phyloP scores from a whole-genome alignment of 306 rosid species.

The Astragalus membranaceus region DNA sequence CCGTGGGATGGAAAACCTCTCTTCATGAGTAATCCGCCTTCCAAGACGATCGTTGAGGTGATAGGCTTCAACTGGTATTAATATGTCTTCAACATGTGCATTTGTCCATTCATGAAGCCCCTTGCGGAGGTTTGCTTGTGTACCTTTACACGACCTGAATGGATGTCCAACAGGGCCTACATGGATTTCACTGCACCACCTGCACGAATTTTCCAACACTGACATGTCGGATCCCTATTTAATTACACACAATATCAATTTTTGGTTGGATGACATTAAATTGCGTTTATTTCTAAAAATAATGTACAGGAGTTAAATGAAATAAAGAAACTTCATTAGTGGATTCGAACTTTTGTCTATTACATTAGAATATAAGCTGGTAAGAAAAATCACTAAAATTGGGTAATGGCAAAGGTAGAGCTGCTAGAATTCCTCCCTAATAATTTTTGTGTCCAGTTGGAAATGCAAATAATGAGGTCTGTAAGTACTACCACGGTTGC shows the following conservation, averaged over 20 bases:
- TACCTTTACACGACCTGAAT: constrained; percentile 79
- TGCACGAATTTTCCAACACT: constrained; percentile 30
- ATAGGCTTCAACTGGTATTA: constrained; percentile 69
- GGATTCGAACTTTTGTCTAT: not conserved
- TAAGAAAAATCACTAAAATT: not conserved
- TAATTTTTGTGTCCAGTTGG: not conserved
- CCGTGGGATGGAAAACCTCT: constrained; percentile 73
- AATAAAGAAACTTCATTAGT: not conserved
- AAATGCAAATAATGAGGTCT: not conserved
- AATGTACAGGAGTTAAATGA: not conserved
- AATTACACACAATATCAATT: not conserved
- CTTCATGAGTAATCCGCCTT: constrained; percentile 60
- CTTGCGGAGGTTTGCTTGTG: constrained; percentile 50
- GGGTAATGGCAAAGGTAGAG: not conserved
- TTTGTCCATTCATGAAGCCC: constrained; percentile 73
- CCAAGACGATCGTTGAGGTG: constrained; percentile 85
- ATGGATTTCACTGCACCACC: constrained; percentile 88
- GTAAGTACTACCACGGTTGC: not conserved
- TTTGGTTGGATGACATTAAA: not conserved
- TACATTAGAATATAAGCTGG: not conserved
- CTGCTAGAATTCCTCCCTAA: not conserved
- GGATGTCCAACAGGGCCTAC: constrained; percentile 96
- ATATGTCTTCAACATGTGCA: constrained; percentile 69
- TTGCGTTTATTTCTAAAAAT: not conserved
- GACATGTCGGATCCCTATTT: not conserved